Evolutionary conservation across 2,329 filamentous ascomycete genomes (phyloP).

Genomic region (Colletotrichum sp.): DNA sequence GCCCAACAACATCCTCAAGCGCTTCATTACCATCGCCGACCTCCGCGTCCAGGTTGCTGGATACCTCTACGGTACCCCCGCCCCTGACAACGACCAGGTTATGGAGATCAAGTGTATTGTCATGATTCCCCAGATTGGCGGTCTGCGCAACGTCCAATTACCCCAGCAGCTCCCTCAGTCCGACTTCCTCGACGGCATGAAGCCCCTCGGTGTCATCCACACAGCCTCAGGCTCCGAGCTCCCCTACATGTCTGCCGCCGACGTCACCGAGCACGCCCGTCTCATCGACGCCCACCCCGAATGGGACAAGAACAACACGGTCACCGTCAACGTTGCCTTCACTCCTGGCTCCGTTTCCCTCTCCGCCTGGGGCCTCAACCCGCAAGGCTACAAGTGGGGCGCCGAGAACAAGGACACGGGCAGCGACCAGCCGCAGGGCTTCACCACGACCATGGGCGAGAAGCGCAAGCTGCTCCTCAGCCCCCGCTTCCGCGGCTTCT

Average conservation of each 20-base stretch:
- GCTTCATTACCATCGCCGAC: conserved; percentile 97
- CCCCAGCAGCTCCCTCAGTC: conserved; percentile 91
- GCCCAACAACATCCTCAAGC: conserved; percentile 98
- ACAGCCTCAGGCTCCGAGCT: conserved; percentile 94
- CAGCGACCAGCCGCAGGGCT: conserved; percentile 93
- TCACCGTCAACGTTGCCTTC: conserved; percentile 95
- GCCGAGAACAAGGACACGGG: conserved; percentile 92
- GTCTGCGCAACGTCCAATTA: conserved; percentile 88
- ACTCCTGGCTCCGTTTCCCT: conserved; percentile 96
- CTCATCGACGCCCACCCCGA: conserved; percentile 79
- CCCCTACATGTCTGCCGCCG: conserved; percentile 93
- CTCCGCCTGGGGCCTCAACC: conserved; percentile 91
- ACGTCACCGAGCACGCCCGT: conserved; percentile 92
- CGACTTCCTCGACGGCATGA: conserved; percentile 84
- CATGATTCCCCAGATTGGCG: conserved; percentile 96
- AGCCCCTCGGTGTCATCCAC: conserved; percentile 94
- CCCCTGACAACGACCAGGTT: conserved; percentile 92
- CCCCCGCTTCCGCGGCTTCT: conserved; percentile 93
- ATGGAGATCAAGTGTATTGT: conserved; percentile 98
- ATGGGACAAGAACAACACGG: conserved; percentile 87
- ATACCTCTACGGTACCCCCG: conserved; percentile 92
- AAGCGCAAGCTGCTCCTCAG: conserved; percentile 94
- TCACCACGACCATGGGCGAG: conserved; percentile 89
- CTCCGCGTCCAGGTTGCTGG: conserved; percentile 95
- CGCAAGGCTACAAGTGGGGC: conserved; percentile 95